Percentiles rank a stretch among this genome's conserved stretches.
Evolutionary conservation across 176 grass and related monocot genomes (phyloP).

Genomic region (Aegilops speltoides): DNA sequence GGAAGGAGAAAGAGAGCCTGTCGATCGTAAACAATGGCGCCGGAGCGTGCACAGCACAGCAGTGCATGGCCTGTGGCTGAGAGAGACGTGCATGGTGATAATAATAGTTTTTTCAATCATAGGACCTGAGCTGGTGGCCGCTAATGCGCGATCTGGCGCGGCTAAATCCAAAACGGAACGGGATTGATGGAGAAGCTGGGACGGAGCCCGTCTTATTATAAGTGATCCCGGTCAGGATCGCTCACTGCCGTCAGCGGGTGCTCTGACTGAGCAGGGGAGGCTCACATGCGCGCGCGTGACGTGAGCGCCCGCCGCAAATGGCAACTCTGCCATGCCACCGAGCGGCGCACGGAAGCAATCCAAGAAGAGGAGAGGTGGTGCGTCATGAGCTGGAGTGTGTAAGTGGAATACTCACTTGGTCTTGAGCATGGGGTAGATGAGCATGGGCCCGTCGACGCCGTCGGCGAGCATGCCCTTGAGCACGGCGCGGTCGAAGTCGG

Average conservation of each 20-base stretch:
- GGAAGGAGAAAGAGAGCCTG: neutral
- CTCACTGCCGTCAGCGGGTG: neutral
- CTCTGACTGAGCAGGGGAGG: neutral
- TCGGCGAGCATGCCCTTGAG: constrained; percentile 60
- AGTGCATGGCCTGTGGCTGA: neutral
- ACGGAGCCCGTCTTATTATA: neutral
- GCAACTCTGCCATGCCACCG: constrained; percentile 14
- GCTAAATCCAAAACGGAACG: constrained; percentile 41
- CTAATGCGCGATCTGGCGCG: constrained; percentile 2
- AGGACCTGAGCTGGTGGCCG: constrained; percentile 22
- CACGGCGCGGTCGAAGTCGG: constrained; percentile 58
- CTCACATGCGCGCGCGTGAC: neutral
- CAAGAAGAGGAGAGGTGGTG: neutral
- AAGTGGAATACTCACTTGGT: constrained; percentile 51
- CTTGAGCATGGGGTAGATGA: constrained; percentile 83
- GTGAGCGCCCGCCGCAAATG: constrained; percentile 5
- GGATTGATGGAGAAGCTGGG: neutral
- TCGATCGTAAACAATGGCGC: neutral
- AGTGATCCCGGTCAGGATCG: neutral
- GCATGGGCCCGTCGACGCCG: constrained; percentile 93
- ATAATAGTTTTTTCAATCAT: constrained; percentile 28
- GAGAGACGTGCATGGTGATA: neutral
- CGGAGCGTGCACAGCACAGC: neutral
- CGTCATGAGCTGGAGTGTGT: neutral
- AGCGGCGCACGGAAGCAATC: neutral